Conservation (phyloP, 768 basidiomycete species). For the Boletellus ananas region DNA sequence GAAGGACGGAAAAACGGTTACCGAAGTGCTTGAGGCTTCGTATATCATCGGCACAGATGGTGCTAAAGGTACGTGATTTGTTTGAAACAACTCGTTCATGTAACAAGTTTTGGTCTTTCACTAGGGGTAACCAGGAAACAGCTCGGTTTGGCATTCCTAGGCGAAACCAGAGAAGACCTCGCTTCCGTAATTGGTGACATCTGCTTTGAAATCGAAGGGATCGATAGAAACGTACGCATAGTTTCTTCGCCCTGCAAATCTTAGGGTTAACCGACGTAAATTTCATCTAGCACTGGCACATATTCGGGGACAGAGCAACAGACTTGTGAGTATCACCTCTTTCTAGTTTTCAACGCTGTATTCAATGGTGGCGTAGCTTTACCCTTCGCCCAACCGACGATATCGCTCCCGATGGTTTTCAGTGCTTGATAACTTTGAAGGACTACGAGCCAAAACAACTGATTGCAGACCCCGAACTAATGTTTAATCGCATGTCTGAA, state of each 20-base stretch:
- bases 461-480: constrained; percentile 15
- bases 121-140: constrained; percentile 37
- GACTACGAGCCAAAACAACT: constrained; percentile 10
- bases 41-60: constrained; percentile 44
- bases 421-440: background rate
- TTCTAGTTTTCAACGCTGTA: background rate
- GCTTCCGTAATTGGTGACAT: constrained; percentile 37
- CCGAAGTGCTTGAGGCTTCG: constrained; percentile 26
- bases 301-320: constrained; percentile 6
- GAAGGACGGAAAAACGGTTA: constrained; percentile 18
- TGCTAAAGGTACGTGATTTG: constrained; percentile 24
- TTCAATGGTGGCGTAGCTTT: background rate
- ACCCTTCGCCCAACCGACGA: constrained; percentile 1
- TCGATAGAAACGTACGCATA: constrained; percentile 26
- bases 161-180: constrained; percentile 34
- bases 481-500: constrained; percentile 27
- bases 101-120: background rate
- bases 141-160: constrained; percentile 40
- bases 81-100: background rate
- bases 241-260: background rate
- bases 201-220: constrained; percentile 26
- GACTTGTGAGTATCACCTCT: background rate
- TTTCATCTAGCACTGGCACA: constrained; percentile 21
- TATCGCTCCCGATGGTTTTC: constrained; percentile 13
- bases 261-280: background rate